These are phyloP conservation scores for Nothomitra cinnamomea DNA, from an alignment of 2,329 filamentous ascomycete species.

Conservation along the genomic window DNA sequence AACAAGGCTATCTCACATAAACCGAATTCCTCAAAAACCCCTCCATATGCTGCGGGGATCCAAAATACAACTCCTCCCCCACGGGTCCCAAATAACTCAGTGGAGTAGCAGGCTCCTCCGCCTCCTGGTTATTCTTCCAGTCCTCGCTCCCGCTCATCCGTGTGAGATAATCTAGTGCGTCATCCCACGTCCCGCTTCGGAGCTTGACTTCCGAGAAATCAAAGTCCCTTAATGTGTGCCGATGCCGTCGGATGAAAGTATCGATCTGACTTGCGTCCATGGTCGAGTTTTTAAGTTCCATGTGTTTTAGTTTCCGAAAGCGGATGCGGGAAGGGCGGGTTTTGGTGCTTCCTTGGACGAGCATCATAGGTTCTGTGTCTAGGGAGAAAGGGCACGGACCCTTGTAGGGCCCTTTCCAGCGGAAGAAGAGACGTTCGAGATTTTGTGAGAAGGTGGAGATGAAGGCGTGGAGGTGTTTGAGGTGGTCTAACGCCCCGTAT, in stretches of 20 bases:
- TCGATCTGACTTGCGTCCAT: conserved; percentile 57
- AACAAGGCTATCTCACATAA: conserved; percentile 5
- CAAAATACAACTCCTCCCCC: conserved; percentile 20
- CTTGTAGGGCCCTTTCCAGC: conserved; percentile 50
- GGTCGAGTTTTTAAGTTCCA: conserved; percentile 55
- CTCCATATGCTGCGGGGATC: conserved; percentile 21
- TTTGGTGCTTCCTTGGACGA: conserved; percentile 18
- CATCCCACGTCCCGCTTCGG: conserved; percentile 59
- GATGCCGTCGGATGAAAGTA: conserved; percentile 49
- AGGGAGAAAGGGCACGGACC: conserved; percentile 60
- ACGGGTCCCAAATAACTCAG: conserved; percentile 17
- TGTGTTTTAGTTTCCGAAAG: conserved; percentile 49
- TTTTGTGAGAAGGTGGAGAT: conserved; percentile 49
- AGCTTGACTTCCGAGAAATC: conserved; percentile 64
- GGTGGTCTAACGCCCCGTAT: conserved; percentile 48
- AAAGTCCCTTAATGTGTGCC: conserved; percentile 53
- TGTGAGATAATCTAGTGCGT: conserved; percentile 58
- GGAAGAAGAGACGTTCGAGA: conserved; percentile 56
- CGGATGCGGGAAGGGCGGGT: conserved; percentile 39
- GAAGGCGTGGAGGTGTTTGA: conserved; percentile 69
- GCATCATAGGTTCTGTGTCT: conserved; percentile 40
- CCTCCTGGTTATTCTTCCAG: conserved; percentile 19
- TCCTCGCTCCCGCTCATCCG: conserved; percentile 20
- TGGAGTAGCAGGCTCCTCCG: conserved; percentile 11
- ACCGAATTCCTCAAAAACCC: conserved; percentile 18